These are phyloP conservation scores for Pleurotus platypus DNA, from an alignment of 768 basidiomycete species.

Conservation along the genomic window DNA sequence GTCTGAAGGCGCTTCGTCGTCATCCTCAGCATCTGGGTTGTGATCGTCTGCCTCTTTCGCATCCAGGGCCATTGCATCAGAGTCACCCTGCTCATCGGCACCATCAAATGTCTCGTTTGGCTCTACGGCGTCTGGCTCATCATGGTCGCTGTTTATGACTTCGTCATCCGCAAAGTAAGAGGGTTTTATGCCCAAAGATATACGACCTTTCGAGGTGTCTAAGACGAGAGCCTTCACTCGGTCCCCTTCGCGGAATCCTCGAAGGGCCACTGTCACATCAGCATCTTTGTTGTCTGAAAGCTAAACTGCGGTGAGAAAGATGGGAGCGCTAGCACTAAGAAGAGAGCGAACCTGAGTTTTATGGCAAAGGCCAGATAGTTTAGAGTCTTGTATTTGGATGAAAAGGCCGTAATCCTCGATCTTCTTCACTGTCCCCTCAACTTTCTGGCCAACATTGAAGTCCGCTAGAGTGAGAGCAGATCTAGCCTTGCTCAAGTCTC, in stretches of 20 bases:
- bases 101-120: slow-evolving; percentile 19
- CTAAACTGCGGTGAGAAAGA: slow-evolving; percentile 33
- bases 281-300: slow-evolving; percentile 85
- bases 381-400: slow-evolving; percentile 81
- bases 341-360: slow-evolving; percentile 70
- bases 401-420: slow-evolving; percentile 92
- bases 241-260: slow-evolving; percentile 84
- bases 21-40: slow-evolving; percentile 16
- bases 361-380: slow-evolving; percentile 88
- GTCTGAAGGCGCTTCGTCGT: slow-evolving; percentile 20
- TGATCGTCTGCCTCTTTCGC: slow-evolving; percentile 15
- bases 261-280: slow-evolving; percentile 74
- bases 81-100: slow-evolving; percentile 16
- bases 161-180: slow-evolving; percentile 79
- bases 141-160: slow-evolving; percentile 35
- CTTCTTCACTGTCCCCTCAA: slow-evolving; percentile 74
- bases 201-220: slow-evolving; percentile 70
- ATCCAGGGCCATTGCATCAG: slow-evolving; percentile 24
- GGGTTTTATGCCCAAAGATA: slow-evolving; percentile 85
- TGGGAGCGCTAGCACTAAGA: neutral
- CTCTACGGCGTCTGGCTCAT: slow-evolving; percentile 22
- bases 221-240: slow-evolving; percentile 76
- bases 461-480: slow-evolving; percentile 45
- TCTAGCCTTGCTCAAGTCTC: slow-evolving; percentile 40
- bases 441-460: slow-evolving; percentile 75